phyloP scores from a whole-genome alignment of 169 alveolate species.

The Plasmodium adleri region DNA sequence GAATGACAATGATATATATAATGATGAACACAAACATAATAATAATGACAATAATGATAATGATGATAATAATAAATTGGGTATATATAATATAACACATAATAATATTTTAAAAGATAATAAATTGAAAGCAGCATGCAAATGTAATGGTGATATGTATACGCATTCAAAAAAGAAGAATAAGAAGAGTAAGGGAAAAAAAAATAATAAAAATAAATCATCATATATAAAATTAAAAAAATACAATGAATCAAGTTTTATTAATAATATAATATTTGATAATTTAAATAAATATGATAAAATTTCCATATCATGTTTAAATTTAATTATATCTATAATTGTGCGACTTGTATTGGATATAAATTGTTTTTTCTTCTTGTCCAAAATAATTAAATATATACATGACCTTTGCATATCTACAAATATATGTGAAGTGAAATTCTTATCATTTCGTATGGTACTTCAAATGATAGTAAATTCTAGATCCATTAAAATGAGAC shows the following conservation, averaged over 20 bases:
- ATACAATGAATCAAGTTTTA: not conserved
- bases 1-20: too few relatives aligned
- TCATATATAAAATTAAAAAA: too few relatives aligned
- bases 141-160: too few relatives aligned
- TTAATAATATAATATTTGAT: slow-evolving; percentile 15
- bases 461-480: slow-evolving; percentile 48
- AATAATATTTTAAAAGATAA: too few relatives aligned
- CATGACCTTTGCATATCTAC: slow-evolving; percentile 53
- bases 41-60: too few relatives aligned
- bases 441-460: slow-evolving; percentile 31
- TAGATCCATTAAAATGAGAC: not conserved
- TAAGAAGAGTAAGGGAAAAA: too few relatives aligned
- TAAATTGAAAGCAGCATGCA: too few relatives aligned
- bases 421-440: slow-evolving; percentile 48
- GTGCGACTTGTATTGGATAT: slow-evolving; percentile 23
- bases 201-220: too few relatives aligned
- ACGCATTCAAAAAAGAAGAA: too few relatives aligned
- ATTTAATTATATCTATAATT: slow-evolving; percentile 33
- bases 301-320: slow-evolving; percentile 37
- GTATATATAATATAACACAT: too few relatives aligned
- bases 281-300: slow-evolving; percentile 33
- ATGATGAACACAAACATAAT: too few relatives aligned
- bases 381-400: slow-evolving; percentile 54
- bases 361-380: slow-evolving; percentile 19
- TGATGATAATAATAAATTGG: too few relatives aligned